phyloP scores from a whole-genome alignment of 73 alveolate genomes.

The Uronychia binucleata region DNA sequence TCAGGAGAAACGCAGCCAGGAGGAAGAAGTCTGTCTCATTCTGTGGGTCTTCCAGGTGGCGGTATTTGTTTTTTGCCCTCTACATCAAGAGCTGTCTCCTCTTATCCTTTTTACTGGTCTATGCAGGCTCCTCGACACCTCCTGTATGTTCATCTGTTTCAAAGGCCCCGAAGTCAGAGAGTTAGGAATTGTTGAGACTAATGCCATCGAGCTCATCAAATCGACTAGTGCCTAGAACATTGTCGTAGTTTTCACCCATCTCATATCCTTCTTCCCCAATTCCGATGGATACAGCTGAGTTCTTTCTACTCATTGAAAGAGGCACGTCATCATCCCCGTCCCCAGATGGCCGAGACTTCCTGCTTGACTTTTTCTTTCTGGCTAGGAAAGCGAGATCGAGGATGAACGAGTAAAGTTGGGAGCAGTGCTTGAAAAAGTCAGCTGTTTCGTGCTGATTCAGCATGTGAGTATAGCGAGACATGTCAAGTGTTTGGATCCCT shows the following conservation, averaged over 20 bases:
- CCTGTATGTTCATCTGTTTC: not conserved
- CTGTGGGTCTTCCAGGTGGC: not conserved
- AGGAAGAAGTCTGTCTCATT: not conserved
- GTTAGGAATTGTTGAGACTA: not conserved
- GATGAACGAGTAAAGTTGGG: not conserved
- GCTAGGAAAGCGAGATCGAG: not conserved
- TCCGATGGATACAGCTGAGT: not conserved
- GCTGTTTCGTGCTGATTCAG: not conserved
- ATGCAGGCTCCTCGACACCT: not conserved
- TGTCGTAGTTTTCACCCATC: not conserved
- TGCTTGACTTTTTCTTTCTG: not conserved
- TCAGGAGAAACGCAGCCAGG: not conserved
- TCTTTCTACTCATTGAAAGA: not conserved
- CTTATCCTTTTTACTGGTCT: not conserved
- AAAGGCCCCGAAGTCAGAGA: not conserved
- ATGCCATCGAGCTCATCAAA: not conserved
- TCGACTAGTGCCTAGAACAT: not conserved
- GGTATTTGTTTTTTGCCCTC: not conserved
- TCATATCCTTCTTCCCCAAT: not conserved
- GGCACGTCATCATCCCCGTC: not conserved
- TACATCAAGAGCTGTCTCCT: not conserved
- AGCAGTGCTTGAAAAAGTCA: not conserved
- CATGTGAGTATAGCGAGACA: not conserved
- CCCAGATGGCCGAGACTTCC: not conserved
- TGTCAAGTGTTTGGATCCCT: not conserved